Evolutionary conservation across 1,139 yeast genomes (phyloP).

Genomic region (Sugiyamaella paludigena): DNA sequence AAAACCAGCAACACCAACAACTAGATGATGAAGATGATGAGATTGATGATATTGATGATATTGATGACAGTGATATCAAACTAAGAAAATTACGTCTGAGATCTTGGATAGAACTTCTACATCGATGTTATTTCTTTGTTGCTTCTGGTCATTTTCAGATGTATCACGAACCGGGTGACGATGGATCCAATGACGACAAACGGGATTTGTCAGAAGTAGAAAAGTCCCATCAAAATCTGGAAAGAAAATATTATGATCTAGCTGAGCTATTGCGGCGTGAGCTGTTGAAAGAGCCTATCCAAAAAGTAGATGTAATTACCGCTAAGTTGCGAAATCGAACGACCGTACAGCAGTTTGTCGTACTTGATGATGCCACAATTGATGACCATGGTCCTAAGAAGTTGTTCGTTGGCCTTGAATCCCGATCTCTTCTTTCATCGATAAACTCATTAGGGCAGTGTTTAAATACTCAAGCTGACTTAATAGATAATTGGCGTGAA

Average conservation of each 20-base stretch:
- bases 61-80: conserved; percentile 14
- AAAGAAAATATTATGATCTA: conserved; percentile 50
- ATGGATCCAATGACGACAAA: conserved; percentile 9
- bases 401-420: conserved; percentile 30
- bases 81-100: conserved; percentile 28
- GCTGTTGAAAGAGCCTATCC: conserved; percentile 48
- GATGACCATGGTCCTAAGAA: conserved; percentile 20
- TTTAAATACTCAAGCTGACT: conserved; percentile 56
- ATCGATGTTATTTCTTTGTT: conserved; percentile 71
- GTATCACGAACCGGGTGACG: conserved; percentile 33
- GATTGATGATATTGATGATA: conserved; percentile 13
- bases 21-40: conserved; percentile 29
- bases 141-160: conserved; percentile 78
- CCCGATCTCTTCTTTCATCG: conserved; percentile 23
- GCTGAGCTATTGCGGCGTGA: conserved; percentile 64
- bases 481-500: conserved; percentile 55
- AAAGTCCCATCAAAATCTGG: conserved; percentile 38
- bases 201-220: conserved; percentile 24
- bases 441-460: conserved; percentile 31
- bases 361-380: conserved; percentile 30
- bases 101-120: conserved; percentile 59
- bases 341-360: conserved; percentile 24
- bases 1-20: conserved; percentile 33
- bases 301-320: conserved; percentile 33
- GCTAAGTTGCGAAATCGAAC: conserved; percentile 20